Conservation (phyloP, 805 yeast species). For the Myxozyma monticola region DNA sequence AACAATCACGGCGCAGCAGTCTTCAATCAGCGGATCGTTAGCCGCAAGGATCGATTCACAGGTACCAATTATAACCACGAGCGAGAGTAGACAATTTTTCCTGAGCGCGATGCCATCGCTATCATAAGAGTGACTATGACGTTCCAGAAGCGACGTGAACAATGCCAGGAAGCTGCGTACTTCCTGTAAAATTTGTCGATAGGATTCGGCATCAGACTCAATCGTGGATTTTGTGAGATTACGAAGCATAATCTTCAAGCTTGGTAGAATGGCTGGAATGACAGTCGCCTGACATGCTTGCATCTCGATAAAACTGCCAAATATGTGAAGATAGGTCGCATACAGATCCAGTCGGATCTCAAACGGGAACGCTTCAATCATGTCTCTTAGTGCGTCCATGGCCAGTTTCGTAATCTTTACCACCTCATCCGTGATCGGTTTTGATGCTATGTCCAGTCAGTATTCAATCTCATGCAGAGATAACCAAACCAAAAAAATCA, state of each 20-base stretch:
- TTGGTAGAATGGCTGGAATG: conserved; percentile 54
- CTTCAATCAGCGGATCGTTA: conserved; percentile 42
- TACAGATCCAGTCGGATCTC: conserved; percentile 69
- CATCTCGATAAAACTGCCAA: conserved; percentile 46
- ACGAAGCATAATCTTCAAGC: conserved; percentile 49
- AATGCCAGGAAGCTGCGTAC: conserved; percentile 30
- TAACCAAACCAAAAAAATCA: not conserved
- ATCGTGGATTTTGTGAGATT: conserved; percentile 35
- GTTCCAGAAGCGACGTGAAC: conserved; percentile 19
- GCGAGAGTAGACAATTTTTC: conserved; percentile 44
- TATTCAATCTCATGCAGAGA: not conserved
- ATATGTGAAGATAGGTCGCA: conserved; percentile 65
- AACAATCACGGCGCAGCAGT: conserved; percentile 39
- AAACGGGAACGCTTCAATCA: conserved; percentile 65
- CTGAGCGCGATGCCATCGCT: conserved; percentile 30
- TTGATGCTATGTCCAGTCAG: not conserved
- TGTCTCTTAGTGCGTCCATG: conserved; percentile 52
- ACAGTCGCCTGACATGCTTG: conserved; percentile 43
- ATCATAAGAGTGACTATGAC: conserved; percentile 10
- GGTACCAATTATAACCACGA: conserved; percentile 49
- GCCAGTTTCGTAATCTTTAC: conserved; percentile 34
- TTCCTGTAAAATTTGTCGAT: conserved; percentile 21
- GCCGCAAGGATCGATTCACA: conserved; percentile 41
- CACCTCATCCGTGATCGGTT: conserved; percentile 21
- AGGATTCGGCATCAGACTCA: conserved; percentile 26